phyloP scores from a whole-genome alignment of 768 basidiomycete genomes.

The Suillus hirtellus region DNA sequence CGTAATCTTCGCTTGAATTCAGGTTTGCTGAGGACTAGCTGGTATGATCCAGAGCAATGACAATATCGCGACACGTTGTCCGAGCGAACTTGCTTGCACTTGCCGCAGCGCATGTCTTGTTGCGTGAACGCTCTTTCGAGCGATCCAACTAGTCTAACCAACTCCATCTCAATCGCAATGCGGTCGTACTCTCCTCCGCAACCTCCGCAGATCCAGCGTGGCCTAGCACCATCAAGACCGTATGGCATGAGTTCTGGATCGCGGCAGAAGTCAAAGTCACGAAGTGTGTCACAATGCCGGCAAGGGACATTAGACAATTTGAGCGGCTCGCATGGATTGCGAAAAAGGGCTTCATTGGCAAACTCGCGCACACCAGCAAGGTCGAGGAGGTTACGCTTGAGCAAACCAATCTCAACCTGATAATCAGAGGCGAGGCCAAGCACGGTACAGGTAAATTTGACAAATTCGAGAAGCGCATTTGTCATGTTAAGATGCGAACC shows the following conservation, averaged over 20 bases:
- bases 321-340: conserved; percentile 89
- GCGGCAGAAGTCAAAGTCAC: conserved; percentile 95
- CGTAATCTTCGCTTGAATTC: conserved; percentile 72
- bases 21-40: conserved; percentile 67
- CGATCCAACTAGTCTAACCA: conserved; percentile 73
- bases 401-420: conserved; percentile 80
- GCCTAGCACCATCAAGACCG: conserved; percentile 44
- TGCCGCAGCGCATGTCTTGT: conserved; percentile 86
- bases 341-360: conserved; percentile 79
- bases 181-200: conserved; percentile 90
- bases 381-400: conserved; percentile 89
- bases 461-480: conserved; percentile 84
- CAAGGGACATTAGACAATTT: conserved; percentile 87
- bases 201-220: conserved; percentile 66
- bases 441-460: conserved; percentile 84
- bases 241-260: conserved; percentile 80
- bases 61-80: conserved; percentile 87
- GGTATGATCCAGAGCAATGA: conserved; percentile 84
- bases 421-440: conserved; percentile 80
- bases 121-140: conserved; percentile 78
- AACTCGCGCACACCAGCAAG: conserved; percentile 87
- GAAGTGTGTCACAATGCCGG: conserved; percentile 77
- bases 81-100: conserved; percentile 88
- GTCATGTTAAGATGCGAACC: conserved; percentile 79
- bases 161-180: conserved; percentile 79